Evolutionary conservation across 1,284 basidiomycete genomes (phyloP).

Genomic region (Cerrena zonata): DNA sequence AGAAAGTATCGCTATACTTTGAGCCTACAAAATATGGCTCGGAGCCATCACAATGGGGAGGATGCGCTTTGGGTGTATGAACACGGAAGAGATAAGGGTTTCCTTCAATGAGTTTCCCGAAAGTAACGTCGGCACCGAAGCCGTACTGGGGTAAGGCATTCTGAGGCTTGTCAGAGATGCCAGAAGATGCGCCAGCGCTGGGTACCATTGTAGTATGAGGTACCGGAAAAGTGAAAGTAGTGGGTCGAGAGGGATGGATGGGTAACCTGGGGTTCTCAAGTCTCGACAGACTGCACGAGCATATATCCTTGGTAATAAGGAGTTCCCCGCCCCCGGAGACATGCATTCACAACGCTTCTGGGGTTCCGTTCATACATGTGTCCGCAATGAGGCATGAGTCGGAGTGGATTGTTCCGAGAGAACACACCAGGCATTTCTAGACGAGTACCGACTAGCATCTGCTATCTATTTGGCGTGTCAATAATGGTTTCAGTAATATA

Average conservation of each 20-base stretch:
- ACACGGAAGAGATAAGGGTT: conserved; percentile 74
- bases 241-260: conserved; percentile 3
- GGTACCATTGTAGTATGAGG: conserved; percentile 3
- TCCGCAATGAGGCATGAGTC: conserved; percentile 9
- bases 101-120: conserved; percentile 51
- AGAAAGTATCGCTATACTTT: conserved; percentile 42
- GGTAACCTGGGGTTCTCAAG: background rate
- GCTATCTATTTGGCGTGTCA: too few relatives aligned
- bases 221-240: conserved; percentile 5
- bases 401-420: conserved; percentile 2
- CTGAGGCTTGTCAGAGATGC: conserved; percentile 15
- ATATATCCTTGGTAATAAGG: conserved; percentile 4
- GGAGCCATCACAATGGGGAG: conserved; percentile 44
- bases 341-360: conserved; percentile 12
- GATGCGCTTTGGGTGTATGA: conserved; percentile 60
- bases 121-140: conserved; percentile 56
- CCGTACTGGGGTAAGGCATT: conserved; percentile 61
- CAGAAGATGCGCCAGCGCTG: conserved; percentile 8
- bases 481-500: too few relatives aligned
- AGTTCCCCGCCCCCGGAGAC: background rate
- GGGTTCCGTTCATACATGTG: conserved; percentile 10
- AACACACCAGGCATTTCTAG: too few relatives aligned
- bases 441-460: too few relatives aligned
- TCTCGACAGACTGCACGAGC: conserved; percentile 3
- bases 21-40: conserved; percentile 62